Evolutionary conservation across 257 asterid genomes (phyloP).

Genomic region (Cruciata laevipes): DNA sequence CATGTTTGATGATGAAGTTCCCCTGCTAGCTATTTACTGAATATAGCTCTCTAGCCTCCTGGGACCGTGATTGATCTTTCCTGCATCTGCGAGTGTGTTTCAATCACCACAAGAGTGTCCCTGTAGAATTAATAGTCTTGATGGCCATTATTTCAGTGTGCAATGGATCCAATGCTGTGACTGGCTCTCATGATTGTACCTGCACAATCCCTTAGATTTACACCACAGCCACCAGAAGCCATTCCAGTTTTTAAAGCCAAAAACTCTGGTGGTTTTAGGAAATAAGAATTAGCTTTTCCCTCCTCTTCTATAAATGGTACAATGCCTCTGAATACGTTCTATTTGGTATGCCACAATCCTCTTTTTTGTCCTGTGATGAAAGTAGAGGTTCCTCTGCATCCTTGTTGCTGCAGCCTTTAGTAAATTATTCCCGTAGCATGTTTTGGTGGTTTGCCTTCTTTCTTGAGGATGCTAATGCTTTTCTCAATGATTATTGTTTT

Average conservation of each 20-base stretch:
- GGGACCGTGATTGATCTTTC: too few relatives aligned
- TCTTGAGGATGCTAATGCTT: neutral
- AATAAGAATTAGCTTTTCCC: neutral
- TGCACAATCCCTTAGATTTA: too few relatives aligned
- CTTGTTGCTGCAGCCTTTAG: neutral
- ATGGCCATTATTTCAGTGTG: too few relatives aligned
- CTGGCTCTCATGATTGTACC: too few relatives aligned
- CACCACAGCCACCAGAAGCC: too few relatives aligned
- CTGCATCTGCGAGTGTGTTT: too few relatives aligned
- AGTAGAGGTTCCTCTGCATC: neutral
- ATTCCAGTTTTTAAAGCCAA: neutral
- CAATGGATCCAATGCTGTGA: too few relatives aligned
- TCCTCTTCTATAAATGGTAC: neutral
- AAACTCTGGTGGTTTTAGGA: neutral
- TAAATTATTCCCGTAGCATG: neutral
- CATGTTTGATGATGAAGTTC: too few relatives aligned
- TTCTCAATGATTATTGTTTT: neutral
- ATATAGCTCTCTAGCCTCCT: too few relatives aligned
- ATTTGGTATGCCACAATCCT: neutral
- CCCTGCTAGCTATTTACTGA: too few relatives aligned
- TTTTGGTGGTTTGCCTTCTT: neutral
- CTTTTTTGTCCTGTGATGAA: neutral
- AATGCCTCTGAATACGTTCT: neutral
- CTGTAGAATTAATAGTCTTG: neutral
- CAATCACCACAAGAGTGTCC: neutral